Evolutionary conservation across 495 filamentous ascomycete species (phyloP).

Genomic region (Choiromyces venosus): DNA sequence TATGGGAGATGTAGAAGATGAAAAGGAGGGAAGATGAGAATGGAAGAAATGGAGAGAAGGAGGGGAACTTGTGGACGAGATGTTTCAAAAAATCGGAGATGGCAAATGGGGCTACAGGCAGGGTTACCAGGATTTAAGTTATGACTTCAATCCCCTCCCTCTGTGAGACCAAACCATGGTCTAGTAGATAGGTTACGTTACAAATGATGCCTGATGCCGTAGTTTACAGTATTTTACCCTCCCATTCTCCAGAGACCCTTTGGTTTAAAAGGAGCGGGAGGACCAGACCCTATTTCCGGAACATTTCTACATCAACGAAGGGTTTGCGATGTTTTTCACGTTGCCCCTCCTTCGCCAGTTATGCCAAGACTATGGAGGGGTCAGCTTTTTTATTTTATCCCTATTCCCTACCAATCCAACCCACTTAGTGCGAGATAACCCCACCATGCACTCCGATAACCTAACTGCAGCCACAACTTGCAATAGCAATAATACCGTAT

Average conservation of each 20-base stretch:
- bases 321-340: slow-evolving; percentile 4
- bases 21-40: background rate
- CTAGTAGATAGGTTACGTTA: background rate
- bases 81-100: background rate
- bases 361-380: slow-evolving; percentile 9
- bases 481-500: background rate
- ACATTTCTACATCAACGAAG: background rate
- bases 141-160: background rate
- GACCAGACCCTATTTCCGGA: background rate
- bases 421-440: slow-evolving; percentile 10
- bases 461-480: background rate
- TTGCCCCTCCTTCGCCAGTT: slow-evolving; percentile 11
- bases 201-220: background rate
- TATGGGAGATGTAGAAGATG: background rate
- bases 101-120: background rate
- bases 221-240: background rate
- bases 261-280: background rate
- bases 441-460: slow-evolving; percentile 29
- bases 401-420: background rate
- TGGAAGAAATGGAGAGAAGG: background rate
- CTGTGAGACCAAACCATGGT: background rate
- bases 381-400: background rate
- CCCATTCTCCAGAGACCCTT: background rate
- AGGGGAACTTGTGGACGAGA: background rate
- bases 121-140: background rate